Evolutionary conservation across 2,329 filamentous ascomycete genomes (phyloP).

Genomic region (Bipolaris zeicola): DNA sequence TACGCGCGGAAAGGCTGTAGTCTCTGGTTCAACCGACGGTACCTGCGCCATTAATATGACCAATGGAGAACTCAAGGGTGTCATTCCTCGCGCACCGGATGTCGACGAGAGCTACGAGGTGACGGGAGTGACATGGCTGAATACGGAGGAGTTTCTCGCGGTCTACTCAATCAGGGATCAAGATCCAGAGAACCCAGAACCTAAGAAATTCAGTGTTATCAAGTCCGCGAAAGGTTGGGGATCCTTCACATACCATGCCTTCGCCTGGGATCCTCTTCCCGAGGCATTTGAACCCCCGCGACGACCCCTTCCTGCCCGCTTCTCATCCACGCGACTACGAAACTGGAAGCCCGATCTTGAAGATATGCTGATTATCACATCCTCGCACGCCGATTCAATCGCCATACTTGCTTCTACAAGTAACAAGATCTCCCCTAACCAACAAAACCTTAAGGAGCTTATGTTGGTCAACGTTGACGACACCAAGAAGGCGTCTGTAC

Average conservation of each 20-base stretch:
- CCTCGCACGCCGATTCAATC: constrained; percentile 79
- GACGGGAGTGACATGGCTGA: constrained; percentile 83
- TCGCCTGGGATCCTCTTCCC: constrained; percentile 60
- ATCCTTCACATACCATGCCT: constrained; percentile 72
- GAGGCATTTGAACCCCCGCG: constrained; percentile 58
- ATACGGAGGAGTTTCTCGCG: constrained; percentile 82
- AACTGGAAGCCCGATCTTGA: constrained; percentile 81
- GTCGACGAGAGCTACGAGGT: constrained; percentile 67
- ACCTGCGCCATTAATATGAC: constrained; percentile 82
- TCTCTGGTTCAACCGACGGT: constrained; percentile 83
- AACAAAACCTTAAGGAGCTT: constrained; percentile 70
- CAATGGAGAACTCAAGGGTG: constrained; percentile 74
- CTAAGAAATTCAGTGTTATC: constrained; percentile 75
- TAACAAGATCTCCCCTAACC: constrained; percentile 66
- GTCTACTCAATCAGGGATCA: constrained; percentile 63
- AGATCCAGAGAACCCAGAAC: constrained; percentile 55
- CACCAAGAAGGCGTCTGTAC: constrained; percentile 72
- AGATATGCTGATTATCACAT: constrained; percentile 81
- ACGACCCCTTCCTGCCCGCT: constrained; percentile 67
- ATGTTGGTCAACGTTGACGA: constrained; percentile 77
- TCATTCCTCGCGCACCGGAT: constrained; percentile 77
- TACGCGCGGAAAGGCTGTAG: constrained; percentile 86
- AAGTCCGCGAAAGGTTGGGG: constrained; percentile 65
- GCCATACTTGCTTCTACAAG: constrained; percentile 78
- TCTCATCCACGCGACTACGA: constrained; percentile 76